These are phyloP conservation scores for Erythrophleum ivorense DNA, from an alignment of 331 rosid species.

Conservation along the genomic window DNA sequence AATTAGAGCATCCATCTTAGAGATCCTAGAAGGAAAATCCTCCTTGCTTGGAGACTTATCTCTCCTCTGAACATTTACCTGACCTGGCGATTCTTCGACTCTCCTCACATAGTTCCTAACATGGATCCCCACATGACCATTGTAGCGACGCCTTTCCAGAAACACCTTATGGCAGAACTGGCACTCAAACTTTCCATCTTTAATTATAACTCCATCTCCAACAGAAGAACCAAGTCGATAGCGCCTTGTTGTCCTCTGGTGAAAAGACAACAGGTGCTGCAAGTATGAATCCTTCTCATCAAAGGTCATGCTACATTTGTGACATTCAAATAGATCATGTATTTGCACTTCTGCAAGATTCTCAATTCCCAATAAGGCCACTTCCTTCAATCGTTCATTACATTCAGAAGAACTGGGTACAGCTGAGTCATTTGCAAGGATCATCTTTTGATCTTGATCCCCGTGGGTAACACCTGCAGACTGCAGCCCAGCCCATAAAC, in stretches of 20 bases:
- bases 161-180: slow-evolving; percentile 94
- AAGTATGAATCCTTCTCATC: slow-evolving; percentile 76
- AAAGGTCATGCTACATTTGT: slow-evolving; percentile 77
- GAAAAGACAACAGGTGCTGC: slow-evolving; percentile 78
- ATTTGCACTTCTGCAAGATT: slow-evolving; percentile 85
- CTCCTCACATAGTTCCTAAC: slow-evolving; percentile 81
- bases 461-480: slow-evolving; percentile 50
- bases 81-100: slow-evolving; percentile 64
- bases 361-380: slow-evolving; percentile 56
- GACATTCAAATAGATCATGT: slow-evolving; percentile 84
- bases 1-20: slow-evolving; percentile 80
- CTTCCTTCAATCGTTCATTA: slow-evolving; percentile 55
- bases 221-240: slow-evolving; percentile 92
- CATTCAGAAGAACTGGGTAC: slow-evolving; percentile 40
- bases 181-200: slow-evolving; percentile 90
- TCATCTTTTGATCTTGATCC: slow-evolving; percentile 52
- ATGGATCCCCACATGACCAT: slow-evolving; percentile 91
- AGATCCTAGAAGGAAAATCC: slow-evolving; percentile 59
- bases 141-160: slow-evolving; percentile 84
- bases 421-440: slow-evolving; percentile 42
- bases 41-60: slow-evolving; percentile 59
- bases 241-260: slow-evolving; percentile 82
- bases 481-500: slow-evolving; percentile 55
- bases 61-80: slow-evolving; percentile 39
- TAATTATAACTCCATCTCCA: slow-evolving; percentile 90